Evolutionary conservation across 164 flowering plant genomes (phyloP), one percentile per base, ranked within the genome.

Genomic region (Magnolia officinalis): DNA sequence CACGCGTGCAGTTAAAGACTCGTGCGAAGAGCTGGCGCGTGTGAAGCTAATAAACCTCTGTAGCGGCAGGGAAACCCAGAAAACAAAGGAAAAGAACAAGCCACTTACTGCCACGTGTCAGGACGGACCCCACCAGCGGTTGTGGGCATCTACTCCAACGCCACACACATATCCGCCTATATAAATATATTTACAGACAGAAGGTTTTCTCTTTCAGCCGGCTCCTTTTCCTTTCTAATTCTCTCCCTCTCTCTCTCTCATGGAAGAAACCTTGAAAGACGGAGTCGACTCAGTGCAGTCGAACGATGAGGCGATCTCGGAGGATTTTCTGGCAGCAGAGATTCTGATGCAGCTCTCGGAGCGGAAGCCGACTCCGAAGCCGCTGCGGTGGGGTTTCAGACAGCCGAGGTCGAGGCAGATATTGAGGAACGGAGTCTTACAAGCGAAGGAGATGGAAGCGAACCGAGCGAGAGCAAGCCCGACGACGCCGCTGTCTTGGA

Each of bases 401-500:
- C 85, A 76, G 78, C 90, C 87, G 7, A 81, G 91, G 70, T 85
- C 91, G 8, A 78, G 79, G 69, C 72, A 78, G 21, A 23, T 71
- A 20, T 59, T 45, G 8, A 52, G 85, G 31, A 78, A 76, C 81
- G 83, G 73, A 59, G 61, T 29, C 9, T 75, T 37, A 52, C 67
- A 73, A 45, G 63, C 18, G 24, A 76, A 37, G 49, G 51, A 61
- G 74, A 80, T 80, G 74, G 82, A 80, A 8, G 73, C 70, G 0
- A 87, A 74, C 66, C 75, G 83, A 6, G 20, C 74, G 19, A 29
- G 89, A 61, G 81, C 79, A n/a, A 88, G 91, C 63, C 93, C 93
- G 9, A 87, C 87, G 21, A 88, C 93, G 50, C 91, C 90, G 4
- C 86, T 90, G 31, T 88, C 90, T 1, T 90, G 91, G 91, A 88